Percentiles rank a stretch among this genome's conserved stretches.
Evolutionary conservation across 495 filamentous ascomycete species (phyloP).

Genomic region (Penicillium tannophilum): DNA sequence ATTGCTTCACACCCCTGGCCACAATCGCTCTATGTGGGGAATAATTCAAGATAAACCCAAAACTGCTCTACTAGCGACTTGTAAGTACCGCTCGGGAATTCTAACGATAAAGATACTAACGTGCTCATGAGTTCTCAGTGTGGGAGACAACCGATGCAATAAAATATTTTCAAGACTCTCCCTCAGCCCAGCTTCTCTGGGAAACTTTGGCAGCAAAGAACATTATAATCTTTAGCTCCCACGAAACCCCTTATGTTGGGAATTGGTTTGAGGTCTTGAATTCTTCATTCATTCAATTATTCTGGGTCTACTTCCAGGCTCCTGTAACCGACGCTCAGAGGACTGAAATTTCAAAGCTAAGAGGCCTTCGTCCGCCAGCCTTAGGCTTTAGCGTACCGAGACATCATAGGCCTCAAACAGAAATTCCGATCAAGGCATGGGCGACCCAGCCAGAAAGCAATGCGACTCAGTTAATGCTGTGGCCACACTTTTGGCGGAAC

Average conservation of each 20-base stretch:
- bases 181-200: constrained; percentile 4
- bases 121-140: constrained; percentile 3
- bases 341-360: constrained; percentile 3
- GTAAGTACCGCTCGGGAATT: constrained; percentile 3
- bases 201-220: constrained; percentile 3
- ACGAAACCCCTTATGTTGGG: constrained; percentile 2
- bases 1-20: constrained; percentile 2
- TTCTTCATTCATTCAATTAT: constrained; percentile 7
- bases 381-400: constrained; percentile 1
- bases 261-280: constrained; percentile 4
- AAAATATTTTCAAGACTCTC: constrained; percentile 5
- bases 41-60: constrained; percentile 1
- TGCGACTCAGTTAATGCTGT: constrained; percentile 2
- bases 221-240: constrained; percentile 2
- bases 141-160: constrained; percentile 4
- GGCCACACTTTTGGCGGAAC: constrained; percentile 4
- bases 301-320: constrained; percentile 4
- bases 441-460: constrained; percentile 3
- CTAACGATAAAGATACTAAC: constrained; percentile 1
- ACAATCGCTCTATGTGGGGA: constrained; percentile 4
- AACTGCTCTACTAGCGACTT: constrained; percentile 4
- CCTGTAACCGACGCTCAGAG: constrained; percentile 4
- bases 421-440: constrained; percentile 2
- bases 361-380: constrained; percentile 3
- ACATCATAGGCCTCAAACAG: constrained; percentile 3